Percentiles rank a stretch among this genome's conserved stretches.
These are phyloP conservation scores for Cladosporium sp. DNA, from an alignment of 2,329 filamentous ascomycete species.

Conservation along the genomic window DNA sequence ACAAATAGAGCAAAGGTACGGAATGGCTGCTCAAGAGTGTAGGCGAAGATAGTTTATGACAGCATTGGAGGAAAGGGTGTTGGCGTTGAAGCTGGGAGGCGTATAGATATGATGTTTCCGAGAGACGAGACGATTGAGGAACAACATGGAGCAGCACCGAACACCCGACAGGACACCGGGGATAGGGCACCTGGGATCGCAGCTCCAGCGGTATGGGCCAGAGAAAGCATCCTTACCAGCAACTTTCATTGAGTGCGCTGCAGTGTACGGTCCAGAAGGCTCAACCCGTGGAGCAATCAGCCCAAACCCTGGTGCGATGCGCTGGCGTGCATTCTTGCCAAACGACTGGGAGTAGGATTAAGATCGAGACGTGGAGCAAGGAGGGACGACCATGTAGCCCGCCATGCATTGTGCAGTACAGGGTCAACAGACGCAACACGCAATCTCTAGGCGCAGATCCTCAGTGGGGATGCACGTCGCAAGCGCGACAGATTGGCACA, in stretches of 20 bases:
- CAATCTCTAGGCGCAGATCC: slow-evolving; percentile 29
- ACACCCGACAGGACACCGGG: slow-evolving; percentile 27
- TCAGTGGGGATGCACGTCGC: slow-evolving; percentile 21
- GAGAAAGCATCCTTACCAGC: slow-evolving; percentile 15
- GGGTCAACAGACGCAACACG: slow-evolving; percentile 18
- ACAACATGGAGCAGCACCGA: slow-evolving; percentile 20
- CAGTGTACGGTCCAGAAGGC: slow-evolving; percentile 20
- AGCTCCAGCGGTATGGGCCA: slow-evolving; percentile 20
- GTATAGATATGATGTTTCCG: slow-evolving; percentile 11
- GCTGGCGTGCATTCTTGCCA: slow-evolving; percentile 84
- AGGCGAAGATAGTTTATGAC: slow-evolving; percentile 13
- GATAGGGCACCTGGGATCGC: slow-evolving; percentile 18
- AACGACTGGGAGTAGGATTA: slow-evolving; percentile 48
- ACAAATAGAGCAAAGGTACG: slow-evolving; percentile 1
- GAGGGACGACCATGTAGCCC: slow-evolving; percentile 9
- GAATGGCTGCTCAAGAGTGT: background rate
- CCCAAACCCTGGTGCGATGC: slow-evolving; percentile 63
- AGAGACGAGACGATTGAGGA: slow-evolving; percentile 16
- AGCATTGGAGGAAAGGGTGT: slow-evolving; percentile 16
- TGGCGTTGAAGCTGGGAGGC: slow-evolving; percentile 8
- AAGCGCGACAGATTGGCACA: slow-evolving; percentile 15
- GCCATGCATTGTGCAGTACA: slow-evolving; percentile 25
- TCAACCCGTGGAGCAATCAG: slow-evolving; percentile 21
- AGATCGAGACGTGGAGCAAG: slow-evolving; percentile 29
- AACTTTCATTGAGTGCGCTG: slow-evolving; percentile 6